Evolutionary conservation across 2,329 filamentous ascomycete genomes (phyloP).

Genomic region (Pleurostoma richardsiae): DNA sequence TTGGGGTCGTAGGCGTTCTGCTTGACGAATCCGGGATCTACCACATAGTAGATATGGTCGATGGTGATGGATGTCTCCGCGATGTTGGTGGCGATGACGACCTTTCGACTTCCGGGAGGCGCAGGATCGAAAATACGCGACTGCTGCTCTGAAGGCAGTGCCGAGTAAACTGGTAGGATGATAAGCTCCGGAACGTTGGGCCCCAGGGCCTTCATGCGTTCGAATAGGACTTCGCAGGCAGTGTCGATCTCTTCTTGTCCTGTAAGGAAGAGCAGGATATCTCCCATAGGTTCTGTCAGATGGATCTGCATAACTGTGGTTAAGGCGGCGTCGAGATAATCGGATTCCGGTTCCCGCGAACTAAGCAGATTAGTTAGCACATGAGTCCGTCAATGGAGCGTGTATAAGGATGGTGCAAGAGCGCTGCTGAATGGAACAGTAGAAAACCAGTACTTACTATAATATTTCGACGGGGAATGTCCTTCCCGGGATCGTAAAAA

Average conservation of each 20-base stretch:
- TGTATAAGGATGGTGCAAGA: too few species aligned
- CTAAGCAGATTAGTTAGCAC: too few species aligned
- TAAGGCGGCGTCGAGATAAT: slow-evolving; percentile 91
- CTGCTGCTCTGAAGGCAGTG: slow-evolving; percentile 88
- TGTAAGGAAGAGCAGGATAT: slow-evolving; percentile 95
- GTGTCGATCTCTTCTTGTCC: slow-evolving; percentile 98
- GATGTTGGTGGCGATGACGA: slow-evolving; percentile 97
- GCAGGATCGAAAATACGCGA: slow-evolving; percentile 92
- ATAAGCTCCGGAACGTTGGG: slow-evolving; percentile 87
- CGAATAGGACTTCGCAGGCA: slow-evolving; percentile 83
- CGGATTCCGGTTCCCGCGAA: slow-evolving; percentile 73
- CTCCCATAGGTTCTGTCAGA: slow-evolving; percentile 82
- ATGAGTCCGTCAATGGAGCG: too few species aligned
- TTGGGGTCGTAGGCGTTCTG: slow-evolving; percentile 97
- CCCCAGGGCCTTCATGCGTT: slow-evolving; percentile 93
- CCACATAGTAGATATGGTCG: slow-evolving; percentile 94
- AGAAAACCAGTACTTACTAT: slow-evolving; percentile 51
- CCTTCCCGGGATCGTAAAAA: slow-evolving; percentile 92
- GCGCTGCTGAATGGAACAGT: too few species aligned
- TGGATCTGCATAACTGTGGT: slow-evolving; percentile 99
- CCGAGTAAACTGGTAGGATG: slow-evolving; percentile 93
- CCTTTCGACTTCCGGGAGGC: slow-evolving; percentile 79
- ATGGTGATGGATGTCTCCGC: slow-evolving; percentile 98
- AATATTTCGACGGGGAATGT: slow-evolving; percentile 94
- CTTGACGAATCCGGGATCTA: slow-evolving; percentile 96